phyloP scores from a whole-genome alignment of 1,139 yeast genomes.

The Lodderomyces orthopsilosis region DNA sequence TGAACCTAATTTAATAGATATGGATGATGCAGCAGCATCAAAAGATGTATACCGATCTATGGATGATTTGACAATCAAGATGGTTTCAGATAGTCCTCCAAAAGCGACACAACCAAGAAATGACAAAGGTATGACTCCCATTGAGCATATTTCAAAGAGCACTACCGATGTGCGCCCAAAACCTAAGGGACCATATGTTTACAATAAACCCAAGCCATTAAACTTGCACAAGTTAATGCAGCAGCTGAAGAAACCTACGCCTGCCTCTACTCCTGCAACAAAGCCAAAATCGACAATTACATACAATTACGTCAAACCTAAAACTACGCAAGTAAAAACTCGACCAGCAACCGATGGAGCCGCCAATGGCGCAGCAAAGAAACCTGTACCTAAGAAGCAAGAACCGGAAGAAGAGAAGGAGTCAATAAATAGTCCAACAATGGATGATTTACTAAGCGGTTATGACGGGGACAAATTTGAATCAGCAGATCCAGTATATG shows the following conservation, averaged over 20 bases:
- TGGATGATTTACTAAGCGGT: slow-evolving; percentile 29
- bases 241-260: slow-evolving; percentile 22
- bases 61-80: slow-evolving; percentile 20
- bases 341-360: slow-evolving; percentile 4
- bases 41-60: slow-evolving; percentile 12
- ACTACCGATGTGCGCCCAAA: slow-evolving; percentile 10
- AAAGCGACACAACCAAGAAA: background rate
- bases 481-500: slow-evolving; percentile 8
- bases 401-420: slow-evolving; percentile 5
- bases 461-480: slow-evolving; percentile 17
- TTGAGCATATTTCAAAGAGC: slow-evolving; percentile 12
- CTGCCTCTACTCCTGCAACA: slow-evolving; percentile 10
- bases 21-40: slow-evolving; percentile 22
- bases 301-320: slow-evolving; percentile 26
- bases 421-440: slow-evolving; percentile 18
- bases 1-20: slow-evolving; percentile 32
- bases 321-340: slow-evolving; percentile 8
- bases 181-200: slow-evolving; percentile 29
- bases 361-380: slow-evolving; percentile 7
- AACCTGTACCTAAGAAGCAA: slow-evolving; percentile 11
- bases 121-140: slow-evolving; percentile 5
- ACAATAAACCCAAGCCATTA: slow-evolving; percentile 42
- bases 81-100: slow-evolving; percentile 13
- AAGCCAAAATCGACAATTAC: slow-evolving; percentile 21
- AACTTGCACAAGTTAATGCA: slow-evolving; percentile 24